These are phyloP conservation scores for Nakazawaea wickerhamii DNA, from an alignment of 805 yeast genomes.

Conservation along the genomic window DNA sequence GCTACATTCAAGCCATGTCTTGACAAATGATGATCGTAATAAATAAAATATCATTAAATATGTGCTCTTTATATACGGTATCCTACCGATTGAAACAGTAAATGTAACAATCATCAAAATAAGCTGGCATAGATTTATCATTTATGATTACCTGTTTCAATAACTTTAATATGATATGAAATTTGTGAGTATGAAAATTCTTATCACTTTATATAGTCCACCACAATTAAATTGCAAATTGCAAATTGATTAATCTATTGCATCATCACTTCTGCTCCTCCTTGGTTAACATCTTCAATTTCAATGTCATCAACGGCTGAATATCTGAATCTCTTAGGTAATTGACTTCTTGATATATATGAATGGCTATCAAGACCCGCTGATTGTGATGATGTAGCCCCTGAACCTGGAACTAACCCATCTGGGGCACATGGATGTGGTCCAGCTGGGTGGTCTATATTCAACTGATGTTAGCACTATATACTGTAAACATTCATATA, in stretches of 20 bases:
- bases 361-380: constrained; percentile 13
- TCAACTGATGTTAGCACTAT: constrained; percentile 5
- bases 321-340: constrained; percentile 74
- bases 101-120: no score
- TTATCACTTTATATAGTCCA: no score
- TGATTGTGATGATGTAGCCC: constrained; percentile 6
- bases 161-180: no score
- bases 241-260: not conserved
- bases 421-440: constrained; percentile 36
- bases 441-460: constrained; percentile 9
- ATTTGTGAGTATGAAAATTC: no score
- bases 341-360: constrained; percentile 50
- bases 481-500: no score
- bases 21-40: no score
- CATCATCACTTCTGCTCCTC: constrained; percentile 66
- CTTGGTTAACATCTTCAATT: constrained; percentile 70
- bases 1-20: no score
- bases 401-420: constrained; percentile 22
- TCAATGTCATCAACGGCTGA: constrained; percentile 58
- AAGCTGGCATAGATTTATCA: no score
- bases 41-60: no score
- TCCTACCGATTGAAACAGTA: no score
- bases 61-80: no score
- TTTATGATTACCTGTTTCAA: no score
- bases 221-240: not conserved